These are phyloP conservation scores for Raphanus sativus DNA, from an alignment of 345 rosid species.

Conservation along the genomic window DNA sequence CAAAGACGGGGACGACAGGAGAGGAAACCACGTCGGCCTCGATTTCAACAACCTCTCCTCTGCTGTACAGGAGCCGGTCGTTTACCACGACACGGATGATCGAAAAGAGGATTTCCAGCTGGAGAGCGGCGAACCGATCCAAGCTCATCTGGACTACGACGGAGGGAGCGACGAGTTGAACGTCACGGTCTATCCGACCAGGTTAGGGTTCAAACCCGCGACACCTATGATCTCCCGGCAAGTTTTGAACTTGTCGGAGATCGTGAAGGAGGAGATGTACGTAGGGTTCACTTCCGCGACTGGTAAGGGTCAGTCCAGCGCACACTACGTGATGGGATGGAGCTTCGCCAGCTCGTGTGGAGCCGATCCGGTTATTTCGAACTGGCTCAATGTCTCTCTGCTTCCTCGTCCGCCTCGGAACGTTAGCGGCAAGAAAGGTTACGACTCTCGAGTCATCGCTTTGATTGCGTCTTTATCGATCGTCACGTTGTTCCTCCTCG, in stretches of 20 bases:
- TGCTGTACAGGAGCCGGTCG: background rate
- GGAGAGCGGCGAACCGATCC: slow-evolving; percentile 52
- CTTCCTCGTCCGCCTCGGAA: slow-evolving; percentile 46
- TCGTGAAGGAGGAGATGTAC: slow-evolving; percentile 44
- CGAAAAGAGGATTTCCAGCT: slow-evolving; percentile 22
- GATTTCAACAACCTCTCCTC: slow-evolving; percentile 57
- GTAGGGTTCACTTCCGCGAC: slow-evolving; percentile 83
- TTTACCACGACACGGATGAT: slow-evolving; percentile 10
- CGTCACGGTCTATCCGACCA: slow-evolving; percentile 52
- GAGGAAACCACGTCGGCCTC: slow-evolving; percentile 60
- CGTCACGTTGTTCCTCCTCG: slow-evolving; percentile 18
- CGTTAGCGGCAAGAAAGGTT: slow-evolving; percentile 30
- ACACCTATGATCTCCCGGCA: slow-evolving; percentile 40
- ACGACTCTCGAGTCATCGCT: slow-evolving; percentile 14
- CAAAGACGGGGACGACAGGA: slow-evolving; percentile 16
- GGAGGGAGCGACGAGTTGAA: slow-evolving; percentile 29
- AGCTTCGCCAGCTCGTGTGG: slow-evolving; percentile 53
- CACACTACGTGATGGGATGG: slow-evolving; percentile 80
- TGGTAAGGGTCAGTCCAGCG: slow-evolving; percentile 47
- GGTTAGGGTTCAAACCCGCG: slow-evolving; percentile 28
- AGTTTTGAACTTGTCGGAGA: slow-evolving; percentile 17
- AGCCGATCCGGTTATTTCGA: slow-evolving; percentile 23
- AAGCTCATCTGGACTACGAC: slow-evolving; percentile 67
- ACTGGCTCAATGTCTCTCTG: slow-evolving; percentile 38
- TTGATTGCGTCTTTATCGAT: slow-evolving; percentile 34